Evolutionary conservation across 331 rosid genomes (phyloP).

Genomic region (Cydonia oblonga): DNA sequence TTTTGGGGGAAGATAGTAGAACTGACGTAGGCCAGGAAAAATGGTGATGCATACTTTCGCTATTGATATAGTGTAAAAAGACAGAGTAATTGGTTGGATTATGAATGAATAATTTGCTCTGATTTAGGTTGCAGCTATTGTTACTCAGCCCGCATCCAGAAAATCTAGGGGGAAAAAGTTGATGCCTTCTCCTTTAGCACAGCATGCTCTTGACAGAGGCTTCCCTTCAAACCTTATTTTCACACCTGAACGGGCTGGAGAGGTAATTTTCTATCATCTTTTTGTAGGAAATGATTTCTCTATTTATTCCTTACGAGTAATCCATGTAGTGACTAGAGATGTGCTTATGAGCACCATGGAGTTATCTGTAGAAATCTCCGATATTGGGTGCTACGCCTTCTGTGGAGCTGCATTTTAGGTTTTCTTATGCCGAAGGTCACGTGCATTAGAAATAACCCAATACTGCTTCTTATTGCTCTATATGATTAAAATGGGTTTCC

Average conservation of each 20-base stretch:
- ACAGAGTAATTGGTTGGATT: background rate
- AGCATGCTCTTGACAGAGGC: constrained; percentile 68
- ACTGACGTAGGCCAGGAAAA: background rate
- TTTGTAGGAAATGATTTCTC: background rate
- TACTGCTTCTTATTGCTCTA: background rate
- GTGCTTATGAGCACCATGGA: background rate
- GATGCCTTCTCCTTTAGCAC: constrained; percentile 69
- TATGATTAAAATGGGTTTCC: background rate
- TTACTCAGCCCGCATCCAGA: constrained; percentile 80
- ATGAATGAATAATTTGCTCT: constrained; percentile 1
- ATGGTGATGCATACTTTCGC: background rate
- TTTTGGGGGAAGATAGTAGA: background rate
- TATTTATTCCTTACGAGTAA: background rate
- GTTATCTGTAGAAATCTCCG: background rate
- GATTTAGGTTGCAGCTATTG: constrained; percentile 78
- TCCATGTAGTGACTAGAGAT: background rate
- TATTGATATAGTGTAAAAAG: background rate
- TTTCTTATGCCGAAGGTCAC: background rate
- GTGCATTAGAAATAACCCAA: background rate
- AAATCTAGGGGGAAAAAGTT: constrained; percentile 70
- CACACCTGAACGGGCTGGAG: constrained; percentile 58
- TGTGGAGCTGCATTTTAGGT: background rate
- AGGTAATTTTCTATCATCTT: constrained; percentile 24
- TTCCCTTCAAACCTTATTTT: constrained; percentile 68
- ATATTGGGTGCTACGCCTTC: background rate